These are phyloP conservation scores for Colletotrichum lupini DNA, from an alignment of 2,329 filamentous ascomycete species.

Conservation along the genomic window DNA sequence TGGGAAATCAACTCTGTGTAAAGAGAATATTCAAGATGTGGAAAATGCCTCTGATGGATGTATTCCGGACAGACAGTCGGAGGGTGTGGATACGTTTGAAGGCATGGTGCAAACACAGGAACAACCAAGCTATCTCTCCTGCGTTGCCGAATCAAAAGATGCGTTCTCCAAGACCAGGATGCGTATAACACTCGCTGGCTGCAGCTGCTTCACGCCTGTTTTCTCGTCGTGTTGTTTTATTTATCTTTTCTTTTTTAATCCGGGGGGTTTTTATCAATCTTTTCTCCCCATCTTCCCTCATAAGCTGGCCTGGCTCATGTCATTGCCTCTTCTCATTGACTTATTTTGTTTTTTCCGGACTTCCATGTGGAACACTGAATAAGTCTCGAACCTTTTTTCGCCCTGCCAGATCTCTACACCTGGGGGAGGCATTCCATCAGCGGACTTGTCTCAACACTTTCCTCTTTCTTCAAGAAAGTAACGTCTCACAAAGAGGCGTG, in stretches of 20 bases:
- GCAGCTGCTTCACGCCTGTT: constrained; percentile 17
- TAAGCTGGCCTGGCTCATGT: not conserved
- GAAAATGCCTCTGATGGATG: not conserved
- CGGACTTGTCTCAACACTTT: not conserved
- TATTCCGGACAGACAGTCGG: not conserved
- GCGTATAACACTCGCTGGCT: constrained; percentile 30
- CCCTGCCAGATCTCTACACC: not conserved
- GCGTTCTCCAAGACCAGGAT: constrained; percentile 1
- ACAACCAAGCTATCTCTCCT: not conserved
- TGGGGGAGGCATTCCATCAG: not conserved
- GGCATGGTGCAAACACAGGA: not conserved
- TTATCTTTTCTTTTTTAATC: not conserved
- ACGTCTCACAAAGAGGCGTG: constrained; percentile 33
- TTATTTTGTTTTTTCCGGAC: not conserved
- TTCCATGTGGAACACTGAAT: constrained; percentile 16
- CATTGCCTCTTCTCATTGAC: not conserved
- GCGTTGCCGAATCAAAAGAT: constrained; percentile 9
- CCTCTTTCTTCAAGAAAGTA: constrained; percentile 29
- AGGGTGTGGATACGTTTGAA: not conserved
- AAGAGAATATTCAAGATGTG: not conserved
- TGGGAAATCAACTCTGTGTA: not conserved
- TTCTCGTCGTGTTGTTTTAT: not conserved
- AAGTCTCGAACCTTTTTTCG: not conserved
- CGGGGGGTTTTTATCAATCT: not conserved
- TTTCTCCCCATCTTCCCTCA: not conserved